These are phyloP conservation scores for Cyclocybe cylindracea DNA, from an alignment of 768 basidiomycete species.

Conservation along the genomic window DNA sequence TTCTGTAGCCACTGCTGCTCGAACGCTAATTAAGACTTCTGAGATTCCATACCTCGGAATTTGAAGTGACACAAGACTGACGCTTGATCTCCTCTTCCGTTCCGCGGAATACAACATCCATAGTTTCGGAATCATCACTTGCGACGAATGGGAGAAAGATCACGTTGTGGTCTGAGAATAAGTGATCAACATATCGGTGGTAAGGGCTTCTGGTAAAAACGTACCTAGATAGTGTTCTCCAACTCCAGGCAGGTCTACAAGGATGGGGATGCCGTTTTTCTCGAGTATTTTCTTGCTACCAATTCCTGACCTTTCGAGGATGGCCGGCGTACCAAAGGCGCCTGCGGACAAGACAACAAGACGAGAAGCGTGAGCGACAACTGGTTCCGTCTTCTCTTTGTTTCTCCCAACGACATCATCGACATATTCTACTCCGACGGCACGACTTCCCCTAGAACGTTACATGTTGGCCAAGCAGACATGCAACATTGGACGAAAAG, in stretches of 20 bases:
- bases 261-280: constrained; percentile 43
- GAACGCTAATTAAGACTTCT: constrained; percentile 9
- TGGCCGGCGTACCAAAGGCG: constrained; percentile 55
- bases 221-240: constrained; percentile 67
- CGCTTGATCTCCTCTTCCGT: constrained; percentile 39
- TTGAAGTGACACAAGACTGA: constrained; percentile 21
- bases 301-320: constrained; percentile 61
- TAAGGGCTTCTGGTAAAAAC: neutral
- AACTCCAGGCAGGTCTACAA: constrained; percentile 73
- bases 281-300: constrained; percentile 53
- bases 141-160: constrained; percentile 43
- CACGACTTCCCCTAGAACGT: constrained; percentile 33
- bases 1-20: constrained; percentile 31
- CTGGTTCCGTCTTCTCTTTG: constrained; percentile 14
- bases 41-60: neutral
- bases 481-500: neutral
- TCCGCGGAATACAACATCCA: constrained; percentile 49
- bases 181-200: neutral
- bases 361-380: constrained; percentile 36
- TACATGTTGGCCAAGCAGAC: neutral
- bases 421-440: constrained; percentile 56
- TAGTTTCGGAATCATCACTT: constrained; percentile 43
- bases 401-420: constrained; percentile 29
- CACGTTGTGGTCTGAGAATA: constrained; percentile 40
- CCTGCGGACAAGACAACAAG: constrained; percentile 54